Base-by-base conservation (phyloP, 164 flowering plant genomes). In the Annona squamosa region DNA sequence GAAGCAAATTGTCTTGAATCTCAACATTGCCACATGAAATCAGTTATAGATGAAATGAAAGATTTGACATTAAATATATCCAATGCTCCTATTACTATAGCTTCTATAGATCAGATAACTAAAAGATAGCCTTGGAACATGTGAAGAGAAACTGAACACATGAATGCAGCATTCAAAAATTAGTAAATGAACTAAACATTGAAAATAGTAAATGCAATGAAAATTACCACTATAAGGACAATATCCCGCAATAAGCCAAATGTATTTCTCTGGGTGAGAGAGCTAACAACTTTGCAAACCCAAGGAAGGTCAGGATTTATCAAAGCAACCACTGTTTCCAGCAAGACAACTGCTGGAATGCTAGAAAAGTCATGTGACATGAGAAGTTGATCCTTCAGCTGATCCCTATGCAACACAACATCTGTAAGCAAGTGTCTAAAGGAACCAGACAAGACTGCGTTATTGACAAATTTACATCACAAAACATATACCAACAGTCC, bases 231-330 rank as follows among this genome's bases (percentile, higher is more conserved):
- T 19, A 84, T 79, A 59, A 88, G 78, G 76, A 86, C 68, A 70
- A 91, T 85, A 64, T 90, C 97, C 80, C 99, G 83, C 65, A 89
- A 71, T 74, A 88, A 70, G 46, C 81, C 71, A 79, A 83, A 86
- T 19, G 80, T 76, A 74, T 88, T 87, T 77, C 80, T 88, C 77
- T 83, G 82, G 71, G 81, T 71, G 13, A 96, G 82, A 82, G 88
- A 82, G 68, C 79, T 74, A 74, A 85, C 85, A 59, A 82, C 75
- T 72, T 82, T 85, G 82, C 98, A 93, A 75, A 76, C 84, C 98
- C 98, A 90, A 71, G 99, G 97, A 77, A 90, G 90, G 73, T 79
- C 77, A 61, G 86, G 84, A 83, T 90, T 87, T 26, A 85, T 76
- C 82, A 95, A 83, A 68, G 83, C 70, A 62, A 79, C 78, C 59